Evolutionary conservation across 768 basidiomycete genomes (phyloP).

Genomic region (Multifurca ochricompacta): DNA sequence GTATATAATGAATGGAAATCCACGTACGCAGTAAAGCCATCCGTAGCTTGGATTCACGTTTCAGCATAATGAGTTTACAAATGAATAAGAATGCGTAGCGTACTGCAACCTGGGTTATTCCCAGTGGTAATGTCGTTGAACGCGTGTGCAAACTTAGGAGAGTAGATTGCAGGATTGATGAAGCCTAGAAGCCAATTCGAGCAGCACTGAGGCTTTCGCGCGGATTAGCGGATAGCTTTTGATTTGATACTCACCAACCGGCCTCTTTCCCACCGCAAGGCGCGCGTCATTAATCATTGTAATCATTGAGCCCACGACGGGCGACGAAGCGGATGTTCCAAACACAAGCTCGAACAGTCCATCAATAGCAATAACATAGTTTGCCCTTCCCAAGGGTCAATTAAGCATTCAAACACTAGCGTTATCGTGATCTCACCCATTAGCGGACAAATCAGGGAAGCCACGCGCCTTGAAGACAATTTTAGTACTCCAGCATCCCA

Average conservation of each 20-base stretch:
- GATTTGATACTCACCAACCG: conserved; percentile 24
- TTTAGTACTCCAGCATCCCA: too few relatives aligned
- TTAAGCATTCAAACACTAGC: not conserved
- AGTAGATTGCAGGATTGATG: conserved; percentile 52
- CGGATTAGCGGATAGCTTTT: not conserved
- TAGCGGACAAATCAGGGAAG: conserved; percentile 30
- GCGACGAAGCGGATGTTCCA: conserved; percentile 33
- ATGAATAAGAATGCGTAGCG: not conserved
- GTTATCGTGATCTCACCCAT: conserved; percentile 30
- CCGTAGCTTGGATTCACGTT: conserved; percentile 12
- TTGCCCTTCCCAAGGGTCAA: conserved; percentile 21
- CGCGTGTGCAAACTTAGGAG: conserved; percentile 14
- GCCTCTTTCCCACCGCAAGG: conserved; percentile 28
- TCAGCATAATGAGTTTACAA: not conserved
- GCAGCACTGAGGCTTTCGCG: not conserved
- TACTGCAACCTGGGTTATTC: conserved; percentile 22
- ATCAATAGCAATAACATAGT: conserved; percentile 28
- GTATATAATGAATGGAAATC: not conserved
- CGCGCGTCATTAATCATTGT: conserved; percentile 34
- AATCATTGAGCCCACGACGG: conserved; percentile 30
- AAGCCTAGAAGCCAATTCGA: conserved; percentile 18
- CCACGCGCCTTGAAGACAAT: conserved; percentile 24
- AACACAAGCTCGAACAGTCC: conserved; percentile 29
- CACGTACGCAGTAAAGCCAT: conserved; percentile 24
- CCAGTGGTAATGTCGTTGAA: conserved; percentile 27